Base-by-base conservation (phyloP, 129 eudicot species). In the Kitagawia praeruptora region DNA sequence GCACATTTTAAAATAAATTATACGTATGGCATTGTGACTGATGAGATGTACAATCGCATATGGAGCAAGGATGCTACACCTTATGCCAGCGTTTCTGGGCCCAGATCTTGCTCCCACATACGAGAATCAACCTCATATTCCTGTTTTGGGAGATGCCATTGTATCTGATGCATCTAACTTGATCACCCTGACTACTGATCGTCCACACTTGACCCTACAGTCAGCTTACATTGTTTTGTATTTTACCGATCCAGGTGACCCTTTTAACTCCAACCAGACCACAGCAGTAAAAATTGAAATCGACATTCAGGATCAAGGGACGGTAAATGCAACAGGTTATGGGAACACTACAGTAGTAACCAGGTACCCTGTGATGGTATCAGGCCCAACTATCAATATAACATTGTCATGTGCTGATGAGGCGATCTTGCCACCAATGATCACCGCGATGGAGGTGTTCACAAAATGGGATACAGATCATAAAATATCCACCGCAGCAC, bases 351-450 rank as follows among this genome's bases (percentile, higher is more conserved):
- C 67, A n/a, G n/a, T n/a, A 58, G 34, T 58, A 58, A 10, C 67
- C 34, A 58, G 10, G 67, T 58, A 58, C 15, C 67, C 34, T 23
- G 67, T 58, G 34, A 76, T 9, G 6, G 47, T 76, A 28, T 6
- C 47, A 38, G 79, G 79, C 25, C 69, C 79, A n/a, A 58, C 34
- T 58, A n/a, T 58, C 9, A 58, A 58, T 58, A n/a, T 58, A 58
- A 58, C 67, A 58, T n/a, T n/a, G 67, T 58, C 67, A 34, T 70
- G 40, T 34, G 79, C 13, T n/a, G 34, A 76, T 49, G 69, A 64
- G 4, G 19, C 28, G 13, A 51, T 15, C 38, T 76, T 76, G 45
- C 79, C 79, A 53, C 70, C 70, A 15, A 25, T 51, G 25, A 51
- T 76, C 8, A 15, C 69, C 0, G 79, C 44, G 0, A 76, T 76